Evolutionary conservation across 768 basidiomycete genomes (phyloP).

Genomic region (Botryobasidium botryosum): DNA sequence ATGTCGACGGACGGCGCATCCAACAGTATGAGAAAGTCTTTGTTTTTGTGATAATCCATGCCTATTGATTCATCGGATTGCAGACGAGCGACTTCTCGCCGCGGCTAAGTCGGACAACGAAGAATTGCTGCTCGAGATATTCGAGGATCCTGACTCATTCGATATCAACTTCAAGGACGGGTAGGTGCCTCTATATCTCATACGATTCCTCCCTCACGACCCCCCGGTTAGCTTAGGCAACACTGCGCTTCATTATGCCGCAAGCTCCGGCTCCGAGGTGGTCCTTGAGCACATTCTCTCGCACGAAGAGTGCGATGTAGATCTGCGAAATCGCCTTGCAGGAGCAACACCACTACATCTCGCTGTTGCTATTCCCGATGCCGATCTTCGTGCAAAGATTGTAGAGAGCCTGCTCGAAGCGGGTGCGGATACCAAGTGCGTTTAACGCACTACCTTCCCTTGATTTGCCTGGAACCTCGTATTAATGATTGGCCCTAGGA

Average conservation of each 20-base stretch:
- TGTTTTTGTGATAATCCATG: not conserved
- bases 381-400: conserved; percentile 35
- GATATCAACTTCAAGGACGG: conserved; percentile 69
- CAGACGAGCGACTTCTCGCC: conserved; percentile 56
- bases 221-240: too few relatives aligned
- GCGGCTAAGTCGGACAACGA: conserved; percentile 62
- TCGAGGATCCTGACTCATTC: conserved; percentile 29
- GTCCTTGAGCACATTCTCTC: conserved; percentile 59
- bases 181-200: conserved; percentile 29
- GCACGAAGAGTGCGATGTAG: conserved; percentile 65
- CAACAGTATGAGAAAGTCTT: conserved; percentile 9
- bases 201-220: not conserved
- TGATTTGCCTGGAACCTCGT: not conserved
- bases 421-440: conserved; percentile 54
- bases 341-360: conserved; percentile 66
- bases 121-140: conserved; percentile 43
- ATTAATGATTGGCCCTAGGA: conserved; percentile 24
- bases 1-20: conserved; percentile 9
- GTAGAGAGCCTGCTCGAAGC: conserved; percentile 58
- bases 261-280: conserved; percentile 36
- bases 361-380: conserved; percentile 36
- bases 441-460: conserved; percentile 2
- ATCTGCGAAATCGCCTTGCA: conserved; percentile 52
- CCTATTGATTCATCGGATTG: not conserved
- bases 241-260: conserved; percentile 59